These are phyloP conservation scores for Paracoccidioides lutzii DNA, from an alignment of 2,329 filamentous ascomycete species.

Conservation along the genomic window DNA sequence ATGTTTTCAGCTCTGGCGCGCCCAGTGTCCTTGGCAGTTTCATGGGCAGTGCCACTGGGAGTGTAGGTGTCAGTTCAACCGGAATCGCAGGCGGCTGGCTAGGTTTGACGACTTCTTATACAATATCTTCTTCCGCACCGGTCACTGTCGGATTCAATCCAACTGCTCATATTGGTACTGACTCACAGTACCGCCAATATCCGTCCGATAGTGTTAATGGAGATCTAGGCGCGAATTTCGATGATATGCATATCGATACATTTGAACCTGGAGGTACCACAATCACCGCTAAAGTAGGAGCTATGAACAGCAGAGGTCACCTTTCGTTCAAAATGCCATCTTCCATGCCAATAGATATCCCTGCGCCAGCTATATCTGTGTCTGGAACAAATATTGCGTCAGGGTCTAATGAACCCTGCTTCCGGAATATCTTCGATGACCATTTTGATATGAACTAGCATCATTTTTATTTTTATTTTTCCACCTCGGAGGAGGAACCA, in stretches of 20 bases:
- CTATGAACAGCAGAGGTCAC: not conserved
- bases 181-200: constrained; percentile 26
- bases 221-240: constrained; percentile 22
- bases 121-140: constrained; percentile 22
- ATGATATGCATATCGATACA: constrained; percentile 16
- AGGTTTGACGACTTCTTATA: not conserved
- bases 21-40: constrained; percentile 20
- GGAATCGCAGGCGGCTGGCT: constrained; percentile 20
- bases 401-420: not conserved
- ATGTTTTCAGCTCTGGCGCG: constrained; percentile 22
- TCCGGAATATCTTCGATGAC: constrained; percentile 1
- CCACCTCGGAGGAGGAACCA: not conserved
- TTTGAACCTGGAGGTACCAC: not conserved
- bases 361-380: not conserved
- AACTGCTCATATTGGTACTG: constrained; percentile 27
- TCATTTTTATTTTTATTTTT: not conserved
- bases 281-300: not conserved
- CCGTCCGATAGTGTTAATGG: constrained; percentile 22
- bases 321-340: not conserved
- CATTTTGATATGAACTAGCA: constrained; percentile 1
- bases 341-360: not conserved
- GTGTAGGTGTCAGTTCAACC: constrained; percentile 19
- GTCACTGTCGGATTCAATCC: constrained; percentile 20
- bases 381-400: not conserved
- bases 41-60: constrained; percentile 21